A percentile compares a stretch with the other conserved stretches of the same genome.
Evolutionary conservation across 2,329 filamentous ascomycete genomes (phyloP).

Genomic region (Mycosphaerelloides madeirae): DNA sequence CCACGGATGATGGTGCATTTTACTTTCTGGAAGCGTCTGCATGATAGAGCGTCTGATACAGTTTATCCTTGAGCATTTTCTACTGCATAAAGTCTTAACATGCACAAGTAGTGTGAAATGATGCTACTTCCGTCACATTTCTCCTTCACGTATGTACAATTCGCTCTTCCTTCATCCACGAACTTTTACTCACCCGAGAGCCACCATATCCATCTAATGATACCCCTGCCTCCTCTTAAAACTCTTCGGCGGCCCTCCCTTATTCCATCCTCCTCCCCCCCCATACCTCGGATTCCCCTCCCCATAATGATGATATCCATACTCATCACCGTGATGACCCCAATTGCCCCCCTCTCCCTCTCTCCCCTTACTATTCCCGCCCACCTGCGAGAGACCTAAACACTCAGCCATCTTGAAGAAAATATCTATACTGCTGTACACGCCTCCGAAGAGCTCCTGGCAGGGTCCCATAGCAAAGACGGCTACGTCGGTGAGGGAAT

Average conservation of each 20-base stretch:
- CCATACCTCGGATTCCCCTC: slow-evolving; percentile 20
- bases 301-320: slow-evolving; percentile 17
- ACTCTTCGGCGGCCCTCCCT: slow-evolving; percentile 11
- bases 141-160: too few relatives aligned
- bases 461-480: slow-evolving; percentile 76
- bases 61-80: too few relatives aligned
- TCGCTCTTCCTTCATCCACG: too few relatives aligned
- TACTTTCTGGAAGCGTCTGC: too few relatives aligned
- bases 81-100: too few relatives aligned
- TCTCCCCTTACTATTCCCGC: slow-evolving; percentile 1
- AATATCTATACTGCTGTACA: slow-evolving; percentile 66
- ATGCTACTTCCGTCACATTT: too few relatives aligned
- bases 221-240: slow-evolving; percentile 8
- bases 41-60: too few relatives aligned
- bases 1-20: too few relatives aligned
- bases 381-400: slow-evolving; percentile 48
- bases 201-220: slow-evolving; percentile 3
- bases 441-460: slow-evolving; percentile 67
- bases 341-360: slow-evolving; percentile 13
- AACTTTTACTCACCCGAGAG: too few relatives aligned
- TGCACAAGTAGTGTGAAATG: too few relatives aligned
- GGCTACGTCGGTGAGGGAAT: slow-evolving; percentile 72
- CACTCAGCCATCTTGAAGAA: slow-evolving; percentile 71
- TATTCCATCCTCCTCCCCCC: slow-evolving; percentile 10
- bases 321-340: slow-evolving; percentile 9